These are phyloP conservation scores for Cercospora canescens DNA, from an alignment of 2,329 filamentous ascomycete species.

Conservation along the genomic window DNA sequence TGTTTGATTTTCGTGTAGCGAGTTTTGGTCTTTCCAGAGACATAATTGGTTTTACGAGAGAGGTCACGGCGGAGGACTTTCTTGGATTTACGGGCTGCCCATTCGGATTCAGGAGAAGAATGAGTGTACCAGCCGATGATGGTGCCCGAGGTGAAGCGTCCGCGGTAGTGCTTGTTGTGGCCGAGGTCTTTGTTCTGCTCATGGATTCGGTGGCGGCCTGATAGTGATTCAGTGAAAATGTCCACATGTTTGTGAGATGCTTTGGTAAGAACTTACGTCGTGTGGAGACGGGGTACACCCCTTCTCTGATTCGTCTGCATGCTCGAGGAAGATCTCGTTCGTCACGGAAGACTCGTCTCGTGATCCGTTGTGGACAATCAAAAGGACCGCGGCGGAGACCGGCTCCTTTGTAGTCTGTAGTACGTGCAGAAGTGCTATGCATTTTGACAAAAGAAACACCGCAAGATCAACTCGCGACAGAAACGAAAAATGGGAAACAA, in stretches of 20 bases:
- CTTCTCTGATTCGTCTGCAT: background rate
- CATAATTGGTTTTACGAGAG: background rate
- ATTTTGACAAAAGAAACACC: background rate
- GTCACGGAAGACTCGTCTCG: background rate
- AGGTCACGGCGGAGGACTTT: background rate
- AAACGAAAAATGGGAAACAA: background rate
- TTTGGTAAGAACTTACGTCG: background rate
- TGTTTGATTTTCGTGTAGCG: background rate
- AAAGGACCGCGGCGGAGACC: background rate
- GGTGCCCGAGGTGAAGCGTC: conserved; percentile 1
- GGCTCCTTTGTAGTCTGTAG: background rate
- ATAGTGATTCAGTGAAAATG: background rate
- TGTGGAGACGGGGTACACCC: background rate
- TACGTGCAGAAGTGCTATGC: background rate
- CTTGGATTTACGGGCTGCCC: background rate
- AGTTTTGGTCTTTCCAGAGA: background rate
- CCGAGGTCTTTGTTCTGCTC: background rate
- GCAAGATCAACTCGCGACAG: background rate
- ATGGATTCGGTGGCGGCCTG: background rate
- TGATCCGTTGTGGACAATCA: background rate
- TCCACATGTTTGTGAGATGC: background rate
- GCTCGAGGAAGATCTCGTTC: background rate
- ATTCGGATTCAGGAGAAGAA: background rate
- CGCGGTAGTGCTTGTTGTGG: background rate
- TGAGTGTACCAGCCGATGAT: conserved; percentile 6